A percentile compares a stretch with the other conserved stretches of the same genome.
These are phyloP conservation scores for Nakazawaea wickerhamii DNA, from an alignment of 805 yeast species.

Conservation along the genomic window DNA sequence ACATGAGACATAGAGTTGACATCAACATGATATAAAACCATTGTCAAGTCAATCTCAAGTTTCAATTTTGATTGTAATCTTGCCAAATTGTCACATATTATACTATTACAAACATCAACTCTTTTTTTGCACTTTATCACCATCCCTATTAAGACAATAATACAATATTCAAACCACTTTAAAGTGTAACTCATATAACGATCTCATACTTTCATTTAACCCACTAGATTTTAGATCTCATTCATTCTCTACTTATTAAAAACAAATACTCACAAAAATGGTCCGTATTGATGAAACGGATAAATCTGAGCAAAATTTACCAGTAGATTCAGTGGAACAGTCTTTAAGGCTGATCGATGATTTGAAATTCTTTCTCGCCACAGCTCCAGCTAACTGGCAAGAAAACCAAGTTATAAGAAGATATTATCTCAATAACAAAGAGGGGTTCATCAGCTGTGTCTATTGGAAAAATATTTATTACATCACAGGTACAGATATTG, in stretches of 20 bases:
- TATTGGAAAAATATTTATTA: constrained; percentile 87
- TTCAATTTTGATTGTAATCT: background rate
- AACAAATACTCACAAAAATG: too few relatives aligned
- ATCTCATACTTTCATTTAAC: too few relatives aligned
- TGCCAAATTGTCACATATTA: too few relatives aligned
- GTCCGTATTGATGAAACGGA: too few relatives aligned
- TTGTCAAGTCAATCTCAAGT: background rate
- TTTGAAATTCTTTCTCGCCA: constrained; percentile 77
- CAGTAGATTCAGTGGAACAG: constrained; percentile 32
- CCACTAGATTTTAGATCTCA: too few relatives aligned
- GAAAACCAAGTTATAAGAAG: constrained; percentile 82
- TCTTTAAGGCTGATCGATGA: constrained; percentile 65
- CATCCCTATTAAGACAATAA: too few relatives aligned
- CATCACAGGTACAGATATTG: constrained; percentile 94
- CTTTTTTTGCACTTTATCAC: too few relatives aligned
- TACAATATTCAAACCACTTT: too few relatives aligned
- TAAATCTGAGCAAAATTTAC: background rate
- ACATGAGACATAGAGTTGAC: too few relatives aligned
- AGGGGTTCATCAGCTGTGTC: constrained; percentile 89
- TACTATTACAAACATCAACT: too few relatives aligned
- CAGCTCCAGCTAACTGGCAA: constrained; percentile 95
- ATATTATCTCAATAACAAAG: constrained; percentile 80
- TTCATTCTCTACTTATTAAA: too few relatives aligned
- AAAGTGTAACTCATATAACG: too few relatives aligned
- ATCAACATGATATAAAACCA: background rate